These are phyloP conservation scores for Lavandula angustifolia DNA, from an alignment of 257 asterid genomes.

Conservation along the genomic window DNA sequence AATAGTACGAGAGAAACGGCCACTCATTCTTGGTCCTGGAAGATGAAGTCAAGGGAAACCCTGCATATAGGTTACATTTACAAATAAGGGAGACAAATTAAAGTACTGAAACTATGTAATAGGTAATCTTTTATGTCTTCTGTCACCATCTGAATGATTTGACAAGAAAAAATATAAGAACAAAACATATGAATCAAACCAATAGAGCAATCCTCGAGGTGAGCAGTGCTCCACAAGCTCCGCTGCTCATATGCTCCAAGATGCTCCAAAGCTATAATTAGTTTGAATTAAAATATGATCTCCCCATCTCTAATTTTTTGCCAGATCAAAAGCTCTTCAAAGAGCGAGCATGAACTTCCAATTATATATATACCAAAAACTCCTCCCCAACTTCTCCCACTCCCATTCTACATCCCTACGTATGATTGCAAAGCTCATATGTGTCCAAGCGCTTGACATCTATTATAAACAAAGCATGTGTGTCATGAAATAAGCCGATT, in stretches of 20 bases:
- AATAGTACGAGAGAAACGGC: slow-evolving; percentile 90
- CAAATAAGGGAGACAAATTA: slow-evolving; percentile 25
- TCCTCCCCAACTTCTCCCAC: slow-evolving; percentile 95
- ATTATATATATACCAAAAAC: slow-evolving; percentile 66
- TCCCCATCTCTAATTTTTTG: slow-evolving; percentile 72
- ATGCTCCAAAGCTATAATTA: slow-evolving; percentile 76
- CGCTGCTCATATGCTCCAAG: slow-evolving; percentile 87
- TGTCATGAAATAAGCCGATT: slow-evolving; percentile 75
- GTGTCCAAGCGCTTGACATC: slow-evolving; percentile 98
- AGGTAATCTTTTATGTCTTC: slow-evolving; percentile 33
- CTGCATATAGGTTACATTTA: slow-evolving; percentile 40
- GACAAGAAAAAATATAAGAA: slow-evolving; percentile 40
- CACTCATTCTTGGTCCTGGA: slow-evolving; percentile 72
- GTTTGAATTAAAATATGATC: slow-evolving; percentile 65
- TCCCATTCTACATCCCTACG: slow-evolving; percentile 97
- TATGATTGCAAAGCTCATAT: slow-evolving; percentile 96
- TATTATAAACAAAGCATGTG: slow-evolving; percentile 89
- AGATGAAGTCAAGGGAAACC: slow-evolving; percentile 35
- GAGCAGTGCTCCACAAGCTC: slow-evolving; percentile 99
- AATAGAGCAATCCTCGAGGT: slow-evolving; percentile 95
- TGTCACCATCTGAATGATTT: slow-evolving; percentile 35
- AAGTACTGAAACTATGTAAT: slow-evolving; percentile 24
- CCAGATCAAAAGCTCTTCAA: slow-evolving; percentile 87
- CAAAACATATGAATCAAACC: slow-evolving; percentile 95
- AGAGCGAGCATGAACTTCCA: slow-evolving; percentile 91